Base-by-base conservation (phyloP, 225 moss, liverwort and hornwort species). In the Takakia lepidozioides region DNA sequence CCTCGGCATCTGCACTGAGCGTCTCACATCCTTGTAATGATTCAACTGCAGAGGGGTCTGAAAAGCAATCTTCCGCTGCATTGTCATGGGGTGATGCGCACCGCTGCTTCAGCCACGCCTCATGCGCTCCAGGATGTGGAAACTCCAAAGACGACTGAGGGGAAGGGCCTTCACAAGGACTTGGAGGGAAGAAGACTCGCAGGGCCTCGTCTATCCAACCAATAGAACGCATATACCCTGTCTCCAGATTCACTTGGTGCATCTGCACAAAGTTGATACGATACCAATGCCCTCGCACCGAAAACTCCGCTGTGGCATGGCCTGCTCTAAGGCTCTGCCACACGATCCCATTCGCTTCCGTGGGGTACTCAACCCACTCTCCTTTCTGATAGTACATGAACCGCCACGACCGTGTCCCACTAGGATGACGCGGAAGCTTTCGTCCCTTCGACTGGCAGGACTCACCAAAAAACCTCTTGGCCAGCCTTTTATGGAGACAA, bases 331-430 rank as follows among this genome's bases (percentile, higher is more conserved):
- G 60, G 15, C 48, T 25, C 28, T 63, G 56, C 76, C 60, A 67
- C 17, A 49, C 71, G 3, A 55, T 53, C 15, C 48, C 56, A 71
- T 67, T 71, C 21, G 63, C 71, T 11, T 53, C 63, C 48, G 67
- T 71, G 3, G 27, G 30, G 8, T 34, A 76, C 56, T 76, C 67
- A 27, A 63, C 63, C 76, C 76, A 76, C 24, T 71, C 60, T 13
- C 67, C 71, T 48, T 60, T 60, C 57, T 76, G 66, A 32, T 63
- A 71, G 16, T 63, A 76, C 76, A 76, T 63, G 30, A 71, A 76
- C 67, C 63, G 71, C 67, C 71, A 63, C 18, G 67, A 51, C 20
- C 34, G 36, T n/a, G n/a, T n/a, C n/a, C n/a, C n/a, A n/a, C n/a
- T n/a, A n/a, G n/a, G n/a, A n/a, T n/a, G n/a, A n/a, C n/a, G n/a